These are phyloP conservation scores for Diaporthe nobilis DNA, from an alignment of 2,329 filamentous ascomycete species.

Conservation along the genomic window DNA sequence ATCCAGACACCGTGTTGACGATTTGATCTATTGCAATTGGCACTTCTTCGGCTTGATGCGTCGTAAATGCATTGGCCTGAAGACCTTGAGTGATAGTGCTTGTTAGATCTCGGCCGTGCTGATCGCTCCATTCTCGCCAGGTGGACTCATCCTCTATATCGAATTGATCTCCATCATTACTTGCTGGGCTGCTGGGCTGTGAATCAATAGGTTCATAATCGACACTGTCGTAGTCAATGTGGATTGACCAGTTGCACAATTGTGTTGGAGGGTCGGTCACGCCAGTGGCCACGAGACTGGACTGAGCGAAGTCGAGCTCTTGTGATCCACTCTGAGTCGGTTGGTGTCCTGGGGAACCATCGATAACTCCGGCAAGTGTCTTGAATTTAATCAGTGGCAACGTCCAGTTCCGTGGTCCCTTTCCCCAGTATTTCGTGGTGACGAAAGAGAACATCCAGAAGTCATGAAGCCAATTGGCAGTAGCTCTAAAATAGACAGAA, in stretches of 20 bases:
- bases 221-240: background rate
- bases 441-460: slow-evolving; percentile 47
- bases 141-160: slow-evolving; percentile 30
- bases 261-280: slow-evolving; percentile 8
- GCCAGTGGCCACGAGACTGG: background rate
- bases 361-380: background rate
- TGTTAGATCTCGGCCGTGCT: background rate
- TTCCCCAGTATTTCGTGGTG: slow-evolving; percentile 47
- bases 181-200: background rate
- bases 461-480: slow-evolving; percentile 46
- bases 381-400: background rate
- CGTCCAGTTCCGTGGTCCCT: slow-evolving; percentile 44
- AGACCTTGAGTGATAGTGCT: background rate
- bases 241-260: slow-evolving; percentile 27
- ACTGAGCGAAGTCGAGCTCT: background rate
- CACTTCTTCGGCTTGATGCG: background rate
- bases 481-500: background rate
- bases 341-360: background rate
- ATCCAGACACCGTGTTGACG: background rate
- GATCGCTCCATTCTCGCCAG: background rate
- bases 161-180: background rate
- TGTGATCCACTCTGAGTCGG: no score
- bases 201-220: background rate
- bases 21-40: background rate
- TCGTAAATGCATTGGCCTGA: background rate